These are phyloP conservation scores for Hymenoscyphus infarciens DNA, from an alignment of 2,329 filamentous ascomycete genomes.

Conservation along the genomic window DNA sequence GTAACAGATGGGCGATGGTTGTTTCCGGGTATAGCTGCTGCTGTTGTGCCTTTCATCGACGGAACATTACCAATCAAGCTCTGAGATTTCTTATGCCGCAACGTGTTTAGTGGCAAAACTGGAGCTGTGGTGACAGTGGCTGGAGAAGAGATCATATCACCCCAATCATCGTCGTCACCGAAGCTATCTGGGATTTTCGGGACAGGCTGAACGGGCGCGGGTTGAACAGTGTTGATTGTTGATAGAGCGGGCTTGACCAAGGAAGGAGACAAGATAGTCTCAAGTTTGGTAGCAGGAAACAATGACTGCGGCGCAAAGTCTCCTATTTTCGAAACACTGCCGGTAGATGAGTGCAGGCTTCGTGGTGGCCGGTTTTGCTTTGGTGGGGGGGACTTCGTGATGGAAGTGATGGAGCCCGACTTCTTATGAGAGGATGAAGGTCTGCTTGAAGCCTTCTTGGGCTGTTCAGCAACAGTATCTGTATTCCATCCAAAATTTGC, in stretches of 20 bases:
- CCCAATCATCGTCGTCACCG: slow-evolving; percentile 36
- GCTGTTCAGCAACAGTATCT: background rate
- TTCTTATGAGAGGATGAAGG: background rate
- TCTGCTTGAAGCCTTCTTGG: slow-evolving; percentile 1
- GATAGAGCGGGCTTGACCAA: background rate
- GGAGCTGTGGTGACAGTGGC: slow-evolving; percentile 18
- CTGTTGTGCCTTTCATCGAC: background rate
- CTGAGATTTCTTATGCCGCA: slow-evolving; percentile 26
- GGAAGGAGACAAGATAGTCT: slow-evolving; percentile 8
- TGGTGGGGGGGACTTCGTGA: background rate
- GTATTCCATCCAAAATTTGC: slow-evolving; percentile 30
- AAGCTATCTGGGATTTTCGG: slow-evolving; percentile 18
- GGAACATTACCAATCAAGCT: slow-evolving; percentile 17
- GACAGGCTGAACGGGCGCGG: background rate
- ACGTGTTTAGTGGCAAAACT: slow-evolving; percentile 10
- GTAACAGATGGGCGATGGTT: slow-evolving; percentile 12
- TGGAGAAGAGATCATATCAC: slow-evolving; percentile 39
- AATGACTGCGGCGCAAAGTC: background rate
- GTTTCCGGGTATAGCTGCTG: slow-evolving; percentile 5
- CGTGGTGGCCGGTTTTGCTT: slow-evolving; percentile 3
- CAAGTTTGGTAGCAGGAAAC: slow-evolving; percentile 1
- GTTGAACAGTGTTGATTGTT: background rate
- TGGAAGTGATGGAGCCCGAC: background rate
- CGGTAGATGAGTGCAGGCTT: slow-evolving; percentile 4
- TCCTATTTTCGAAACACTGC: background rate